phyloP scores from a whole-genome alignment of 83 land plant genomes.

The Thuja plicata region DNA sequence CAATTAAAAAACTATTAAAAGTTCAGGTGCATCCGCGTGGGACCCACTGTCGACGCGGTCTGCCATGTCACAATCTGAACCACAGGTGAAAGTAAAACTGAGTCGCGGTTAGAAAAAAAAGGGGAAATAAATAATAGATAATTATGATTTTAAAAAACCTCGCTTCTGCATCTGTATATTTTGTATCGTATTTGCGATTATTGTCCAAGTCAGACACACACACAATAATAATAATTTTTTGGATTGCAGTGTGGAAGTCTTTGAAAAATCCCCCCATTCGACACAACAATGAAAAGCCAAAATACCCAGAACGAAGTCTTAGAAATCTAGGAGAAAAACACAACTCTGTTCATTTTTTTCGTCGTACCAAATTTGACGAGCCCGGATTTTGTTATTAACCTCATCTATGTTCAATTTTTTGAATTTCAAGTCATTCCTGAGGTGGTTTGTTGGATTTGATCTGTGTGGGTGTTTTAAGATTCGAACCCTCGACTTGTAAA shows the following conservation, averaged over 20 bases:
- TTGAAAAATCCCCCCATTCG: not conserved
- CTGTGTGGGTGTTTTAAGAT: not conserved
- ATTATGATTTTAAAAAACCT: not conserved
- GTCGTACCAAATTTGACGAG: not conserved
- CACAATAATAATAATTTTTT: not conserved
- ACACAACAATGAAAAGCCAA: not conserved
- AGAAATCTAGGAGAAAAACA: not conserved
- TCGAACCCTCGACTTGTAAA: not conserved
- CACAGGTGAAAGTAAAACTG: not conserved
- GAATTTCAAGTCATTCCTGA: not conserved
- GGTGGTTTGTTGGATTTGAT: constrained; percentile 7
- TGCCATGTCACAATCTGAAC: not conserved
- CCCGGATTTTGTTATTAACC: not conserved
- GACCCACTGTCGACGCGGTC: not conserved
- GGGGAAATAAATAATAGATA: not conserved
- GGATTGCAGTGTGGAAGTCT: not conserved
- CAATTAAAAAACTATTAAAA: not conserved
- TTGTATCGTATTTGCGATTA: not conserved
- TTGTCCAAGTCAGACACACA: not conserved
- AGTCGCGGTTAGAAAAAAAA: not conserved
- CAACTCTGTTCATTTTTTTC: not conserved
- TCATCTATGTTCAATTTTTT: constrained; percentile 1
- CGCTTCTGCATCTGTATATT: not conserved
- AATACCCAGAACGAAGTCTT: not conserved
- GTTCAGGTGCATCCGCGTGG: not conserved